Base-by-base conservation (phyloP, 148 eudicot genomes). In the Vaccinium vitisidaea region DNA sequence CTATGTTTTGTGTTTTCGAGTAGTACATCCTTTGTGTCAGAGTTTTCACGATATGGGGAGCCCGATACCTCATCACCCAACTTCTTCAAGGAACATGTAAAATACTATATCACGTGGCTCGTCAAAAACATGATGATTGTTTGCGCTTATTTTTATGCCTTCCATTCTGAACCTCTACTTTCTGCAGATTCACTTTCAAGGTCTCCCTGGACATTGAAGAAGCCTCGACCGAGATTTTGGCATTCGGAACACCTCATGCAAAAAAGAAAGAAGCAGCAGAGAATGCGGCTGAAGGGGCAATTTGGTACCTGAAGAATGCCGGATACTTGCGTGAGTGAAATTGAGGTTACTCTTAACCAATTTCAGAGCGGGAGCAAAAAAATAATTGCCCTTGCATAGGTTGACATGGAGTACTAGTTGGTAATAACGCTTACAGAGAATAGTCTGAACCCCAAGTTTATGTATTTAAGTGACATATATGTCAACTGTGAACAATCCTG, bases 191-290 rank as follows among this genome's bases (percentile, higher is more conserved):
- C 84, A 89, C 90, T 16, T 94, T 79, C 90, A 94, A 90, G 92
- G 96, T 93, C 18, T 55, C 50, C 82, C 43, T 95, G 58, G 84
- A 87, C 81, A 89, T 94, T 15, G 91, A 89, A 73, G 94, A 91
- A 69, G 79, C 81, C 10, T 85, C 87, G 52, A 79, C 87, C 27
- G 80, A 83, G 59, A n/a, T 46, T 48, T 58, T 92, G 46, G 99
- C 92, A 80, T 83, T 87, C 71, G 94, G 99, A 25, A 84, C 77
- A 23, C 91, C 93, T 56, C 89, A 84, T 61, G 19, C 84, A 1
- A 97, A 63, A 58, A 97, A 97, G 94, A 95, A 95, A 85, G 96
- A 80, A 15, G 99, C 98, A 5, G 90, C 94, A 4, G 95, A 97
- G 83, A 85, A 80, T 71, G 99, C 99, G 19, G 99, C 99, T 30